Percentiles rank a stretch among this genome's conserved stretches.
Evolutionary conservation across 305 asterid species (phyloP).

Genomic region (Vinca major): DNA sequence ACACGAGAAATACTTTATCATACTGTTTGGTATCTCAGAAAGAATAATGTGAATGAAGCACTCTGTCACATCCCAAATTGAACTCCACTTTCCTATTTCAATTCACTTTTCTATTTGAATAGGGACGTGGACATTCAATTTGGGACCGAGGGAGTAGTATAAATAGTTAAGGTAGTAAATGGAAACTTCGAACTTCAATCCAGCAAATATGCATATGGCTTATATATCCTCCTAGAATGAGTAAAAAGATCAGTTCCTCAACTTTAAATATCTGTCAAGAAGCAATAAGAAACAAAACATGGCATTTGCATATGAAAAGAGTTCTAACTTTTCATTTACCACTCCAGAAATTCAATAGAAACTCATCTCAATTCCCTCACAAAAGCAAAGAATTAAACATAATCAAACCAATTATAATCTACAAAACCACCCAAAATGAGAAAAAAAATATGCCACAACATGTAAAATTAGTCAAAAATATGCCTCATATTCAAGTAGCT

Average conservation of each 20-base stretch:
- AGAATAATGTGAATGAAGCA: neutral
- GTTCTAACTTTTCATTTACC: neutral
- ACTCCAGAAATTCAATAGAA: neutral
- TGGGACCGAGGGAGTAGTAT: neutral
- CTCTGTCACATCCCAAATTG: neutral
- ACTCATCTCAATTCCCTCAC: neutral
- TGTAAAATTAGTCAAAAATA: neutral
- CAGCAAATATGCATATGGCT: neutral
- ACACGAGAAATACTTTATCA: neutral
- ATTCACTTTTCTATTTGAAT: too few species aligned
- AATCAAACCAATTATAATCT: neutral
- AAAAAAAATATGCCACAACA: neutral
- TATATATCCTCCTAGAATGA: neutral
- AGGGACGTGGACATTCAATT: too few species aligned
- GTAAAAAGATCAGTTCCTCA: neutral
- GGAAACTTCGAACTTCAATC: neutral
- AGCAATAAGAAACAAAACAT: neutral
- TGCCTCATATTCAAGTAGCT: neutral
- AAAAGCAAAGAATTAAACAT: neutral
- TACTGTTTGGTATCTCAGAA: neutral
- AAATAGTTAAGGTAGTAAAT: neutral
- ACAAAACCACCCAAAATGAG: neutral
- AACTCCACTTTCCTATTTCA: too few species aligned
- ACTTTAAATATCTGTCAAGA: neutral
- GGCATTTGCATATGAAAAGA: neutral